A percentile compares a stretch with the other conserved stretches of the same genome.
phyloP scores from a whole-genome alignment of 2,329 filamentous ascomycete genomes.

The Exophiala spinifera region DNA sequence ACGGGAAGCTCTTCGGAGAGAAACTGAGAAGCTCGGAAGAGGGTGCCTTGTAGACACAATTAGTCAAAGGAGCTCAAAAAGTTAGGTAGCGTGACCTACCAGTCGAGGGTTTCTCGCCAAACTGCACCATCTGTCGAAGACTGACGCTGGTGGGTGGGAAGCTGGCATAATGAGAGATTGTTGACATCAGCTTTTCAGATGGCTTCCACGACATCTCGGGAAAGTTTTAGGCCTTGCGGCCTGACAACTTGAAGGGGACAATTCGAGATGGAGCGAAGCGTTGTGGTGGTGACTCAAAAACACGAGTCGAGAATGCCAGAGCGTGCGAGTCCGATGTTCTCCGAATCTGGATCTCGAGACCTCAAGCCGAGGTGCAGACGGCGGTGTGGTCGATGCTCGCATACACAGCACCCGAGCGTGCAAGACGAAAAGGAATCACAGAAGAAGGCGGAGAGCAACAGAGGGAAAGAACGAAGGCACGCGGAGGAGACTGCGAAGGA shows the following conservation, averaged over 20 bases:
- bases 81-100: slow-evolving; percentile 53
- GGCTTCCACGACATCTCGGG: slow-evolving; percentile 85
- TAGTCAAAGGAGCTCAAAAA: background rate
- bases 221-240: slow-evolving; percentile 30
- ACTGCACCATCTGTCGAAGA: slow-evolving; percentile 98
- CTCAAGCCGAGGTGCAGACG: slow-evolving; percentile 13
- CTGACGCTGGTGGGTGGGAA: slow-evolving; percentile 97
- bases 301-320: background rate
- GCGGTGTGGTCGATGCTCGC: background rate
- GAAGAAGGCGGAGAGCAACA: background rate
- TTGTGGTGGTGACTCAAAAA: slow-evolving; percentile 17
- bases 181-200: slow-evolving; percentile 87
- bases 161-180: slow-evolving; percentile 93
- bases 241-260: slow-evolving; percentile 26
- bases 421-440: no score
- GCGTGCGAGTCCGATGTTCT: slow-evolving; percentile 24
- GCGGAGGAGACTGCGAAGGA: background rate
- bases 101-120: slow-evolving; percentile 87
- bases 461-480: background rate
- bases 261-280: slow-evolving; percentile 17
- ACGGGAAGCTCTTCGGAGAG: slow-evolving; percentile 97
- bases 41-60: slow-evolving; percentile 62
- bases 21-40: slow-evolving; percentile 97
- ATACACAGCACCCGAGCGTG: no score
- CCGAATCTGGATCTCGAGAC: slow-evolving; percentile 14